phyloP scores from a whole-genome alignment of 1,284 basidiomycete species.

The Macrocystidia cucumis region DNA sequence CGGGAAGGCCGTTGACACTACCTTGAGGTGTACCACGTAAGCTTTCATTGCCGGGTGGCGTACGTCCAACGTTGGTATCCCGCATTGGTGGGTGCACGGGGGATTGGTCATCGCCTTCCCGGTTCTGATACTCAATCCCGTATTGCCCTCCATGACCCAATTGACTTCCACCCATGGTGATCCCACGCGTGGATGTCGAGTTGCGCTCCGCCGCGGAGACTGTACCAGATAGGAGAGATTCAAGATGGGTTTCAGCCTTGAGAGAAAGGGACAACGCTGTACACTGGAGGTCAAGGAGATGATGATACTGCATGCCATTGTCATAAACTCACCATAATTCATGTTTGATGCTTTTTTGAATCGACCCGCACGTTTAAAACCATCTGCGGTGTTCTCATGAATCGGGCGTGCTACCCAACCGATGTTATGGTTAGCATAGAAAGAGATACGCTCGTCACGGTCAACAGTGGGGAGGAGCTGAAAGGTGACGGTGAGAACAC shows the following conservation, averaged over 20 bases:
- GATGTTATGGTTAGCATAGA: conserved; percentile 75
- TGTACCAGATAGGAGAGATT: conserved; percentile 38
- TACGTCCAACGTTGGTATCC: too few species aligned
- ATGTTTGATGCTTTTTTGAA: conserved; percentile 88
- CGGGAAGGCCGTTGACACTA: too few species aligned
- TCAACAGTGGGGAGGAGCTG: conserved; percentile 53
- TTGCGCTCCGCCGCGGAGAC: conserved; percentile 21
- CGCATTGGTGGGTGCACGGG: too few species aligned
- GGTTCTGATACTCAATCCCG: conserved; percentile 30
- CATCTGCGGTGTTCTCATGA: conserved; percentile 34
- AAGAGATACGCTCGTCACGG: conserved; percentile 60
- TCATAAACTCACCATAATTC: conserved; percentile 71
- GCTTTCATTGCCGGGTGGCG: too few species aligned
- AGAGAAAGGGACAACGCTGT: conserved; percentile 25
- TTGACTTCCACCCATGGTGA: too few species aligned
- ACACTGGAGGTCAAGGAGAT: neutral
- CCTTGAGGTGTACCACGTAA: too few species aligned
- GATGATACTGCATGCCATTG: too few species aligned
- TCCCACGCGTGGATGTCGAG: conserved; percentile 10
- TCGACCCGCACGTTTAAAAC: conserved; percentile 68
- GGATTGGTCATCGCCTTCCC: conserved; percentile 23
- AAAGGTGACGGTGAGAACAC: conserved; percentile 15
- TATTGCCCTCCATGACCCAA: conserved; percentile 12
- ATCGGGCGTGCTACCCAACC: conserved; percentile 75
- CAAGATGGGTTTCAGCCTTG: conserved; percentile 60